Evolutionary conservation across 225 moss, liverwort and hornwort genomes (phyloP).

Genomic region (Pleurozium schreberi): DNA sequence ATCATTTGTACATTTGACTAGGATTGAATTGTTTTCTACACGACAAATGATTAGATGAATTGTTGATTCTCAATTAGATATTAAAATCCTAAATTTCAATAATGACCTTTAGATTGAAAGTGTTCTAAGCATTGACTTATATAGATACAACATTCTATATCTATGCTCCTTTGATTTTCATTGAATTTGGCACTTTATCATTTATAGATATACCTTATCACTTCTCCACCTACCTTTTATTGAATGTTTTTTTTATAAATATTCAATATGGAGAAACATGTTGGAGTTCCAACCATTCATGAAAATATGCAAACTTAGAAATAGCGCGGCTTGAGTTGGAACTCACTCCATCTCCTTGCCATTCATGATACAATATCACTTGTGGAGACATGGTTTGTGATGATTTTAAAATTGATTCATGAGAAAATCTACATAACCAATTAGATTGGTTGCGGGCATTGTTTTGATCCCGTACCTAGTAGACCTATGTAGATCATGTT

Average conservation of each 20-base stretch:
- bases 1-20: not conserved
- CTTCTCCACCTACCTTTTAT: not conserved
- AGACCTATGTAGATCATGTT: not conserved
- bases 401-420: not conserved
- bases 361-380: not conserved
- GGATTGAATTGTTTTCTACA: too few relatives aligned
- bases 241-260: not conserved
- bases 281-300: not conserved
- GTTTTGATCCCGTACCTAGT: accelerated
- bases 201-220: not conserved
- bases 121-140: too few relatives aligned
- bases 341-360: not conserved
- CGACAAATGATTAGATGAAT: too few relatives aligned
- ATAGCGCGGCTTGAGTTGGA: not conserved
- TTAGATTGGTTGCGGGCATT: accelerated
- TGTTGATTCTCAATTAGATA: not conserved
- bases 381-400: not conserved
- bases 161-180: not conserved
- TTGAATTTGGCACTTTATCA: too few relatives aligned
- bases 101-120: not conserved
- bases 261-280: not conserved
- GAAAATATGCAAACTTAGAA: not conserved
- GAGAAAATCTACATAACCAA: not conserved
- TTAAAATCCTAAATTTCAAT: not conserved
- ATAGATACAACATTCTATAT: not conserved